Conservation (phyloP, 768 basidiomycete genomes). For the Boletus sp. region DNA sequence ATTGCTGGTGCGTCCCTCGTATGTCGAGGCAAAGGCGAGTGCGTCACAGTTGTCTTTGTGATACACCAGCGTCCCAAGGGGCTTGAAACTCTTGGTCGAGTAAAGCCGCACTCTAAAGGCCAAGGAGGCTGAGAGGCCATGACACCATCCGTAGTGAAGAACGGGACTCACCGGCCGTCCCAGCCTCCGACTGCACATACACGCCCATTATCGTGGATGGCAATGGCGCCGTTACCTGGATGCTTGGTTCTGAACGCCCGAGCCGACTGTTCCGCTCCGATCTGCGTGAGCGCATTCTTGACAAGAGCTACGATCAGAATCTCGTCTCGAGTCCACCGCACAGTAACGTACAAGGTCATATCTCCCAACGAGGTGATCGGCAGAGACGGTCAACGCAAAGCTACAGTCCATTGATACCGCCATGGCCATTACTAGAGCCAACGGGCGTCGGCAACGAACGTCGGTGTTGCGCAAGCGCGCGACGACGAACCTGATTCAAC, state of each 20-base stretch:
- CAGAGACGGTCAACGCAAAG: conserved; percentile 79
- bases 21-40: conserved; percentile 59
- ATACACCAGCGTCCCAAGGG: conserved; percentile 80
- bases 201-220: conserved; percentile 69
- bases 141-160: neutral
- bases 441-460: neutral
- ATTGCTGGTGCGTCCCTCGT: neutral
- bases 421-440: conserved; percentile 75
- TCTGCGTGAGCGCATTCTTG: conserved; percentile 9
- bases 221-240: conserved; percentile 76
- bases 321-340: neutral
- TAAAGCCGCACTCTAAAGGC: conserved; percentile 70
- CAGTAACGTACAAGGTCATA: conserved; percentile 52
- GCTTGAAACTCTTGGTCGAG: conserved; percentile 75
- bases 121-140: neutral
- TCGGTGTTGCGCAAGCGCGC: neutral
- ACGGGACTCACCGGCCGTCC: conserved; percentile 73
- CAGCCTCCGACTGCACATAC: conserved; percentile 84
- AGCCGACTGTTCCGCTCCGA: conserved; percentile 21
- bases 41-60: conserved; percentile 80
- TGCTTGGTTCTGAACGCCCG: conserved; percentile 61
- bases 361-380: conserved; percentile 73
- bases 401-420: conserved; percentile 54
- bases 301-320: neutral
- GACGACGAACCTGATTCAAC: conserved; percentile 62